phyloP scores from a whole-genome alignment of 169 alveolate species.

The Miamiensis avidus region DNA sequence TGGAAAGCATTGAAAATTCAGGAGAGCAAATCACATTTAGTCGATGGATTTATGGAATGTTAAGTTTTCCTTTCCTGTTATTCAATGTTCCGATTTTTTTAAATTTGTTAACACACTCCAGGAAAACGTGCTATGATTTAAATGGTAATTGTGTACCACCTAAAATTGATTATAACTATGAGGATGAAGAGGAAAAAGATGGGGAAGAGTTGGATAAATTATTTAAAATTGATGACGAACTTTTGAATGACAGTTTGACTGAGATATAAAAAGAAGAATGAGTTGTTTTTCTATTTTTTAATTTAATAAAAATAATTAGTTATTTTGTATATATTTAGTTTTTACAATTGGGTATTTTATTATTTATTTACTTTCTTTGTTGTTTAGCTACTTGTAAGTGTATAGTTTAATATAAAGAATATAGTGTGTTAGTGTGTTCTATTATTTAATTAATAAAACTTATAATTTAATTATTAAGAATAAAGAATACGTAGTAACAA shows the following conservation, averaged over 20 bases:
- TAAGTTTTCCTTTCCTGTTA: conserved; percentile 42
- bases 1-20: background rate
- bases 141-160: conserved; percentile 38
- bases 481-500: too few species aligned
- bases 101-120: conserved; percentile 21
- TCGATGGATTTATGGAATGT: conserved; percentile 31
- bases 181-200: conserved; percentile 1
- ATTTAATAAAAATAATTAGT: too few species aligned
- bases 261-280: background rate
- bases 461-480: too few species aligned
- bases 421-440: too few species aligned
- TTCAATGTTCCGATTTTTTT: conserved; percentile 32
- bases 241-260: background rate
- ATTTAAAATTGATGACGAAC: background rate
- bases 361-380: too few species aligned
- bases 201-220: background rate
- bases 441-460: too few species aligned
- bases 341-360: too few species aligned
- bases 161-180: background rate
- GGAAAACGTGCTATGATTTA: conserved; percentile 42
- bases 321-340: too few species aligned
- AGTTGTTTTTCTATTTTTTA: too few species aligned
- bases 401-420: too few species aligned
- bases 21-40: conserved; percentile 21
- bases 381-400: too few species aligned